Base-by-base conservation (phyloP, 768 basidiomycete genomes). In the Boletales sp. region DNA sequence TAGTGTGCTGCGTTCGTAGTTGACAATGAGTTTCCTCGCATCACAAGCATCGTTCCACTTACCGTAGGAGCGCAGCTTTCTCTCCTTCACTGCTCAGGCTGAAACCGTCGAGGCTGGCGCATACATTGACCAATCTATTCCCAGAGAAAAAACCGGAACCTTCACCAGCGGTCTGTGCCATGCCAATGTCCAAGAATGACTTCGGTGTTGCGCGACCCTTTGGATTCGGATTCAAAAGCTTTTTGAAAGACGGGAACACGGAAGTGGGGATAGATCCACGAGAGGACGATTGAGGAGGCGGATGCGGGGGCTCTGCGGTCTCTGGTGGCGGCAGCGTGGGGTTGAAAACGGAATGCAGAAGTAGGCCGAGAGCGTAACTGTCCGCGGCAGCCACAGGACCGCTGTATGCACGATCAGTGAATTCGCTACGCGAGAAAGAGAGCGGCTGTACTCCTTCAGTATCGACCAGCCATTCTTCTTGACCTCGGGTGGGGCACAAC, bases 271-370 rank as follows among this genome's bases (percentile, higher is more conserved):
- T 87, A 6, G 78, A 62, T 2, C 91, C 94, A 5, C 87, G 80
- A 2, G 86, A 81, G 0, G 86, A 80, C n/a, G 83, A 74, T n/a
- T 80, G 71, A 11, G 88, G 91, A 0, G 87, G 84, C n/a, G 79
- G 82, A 66, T 86, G 90, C 8, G 85, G 93, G 1, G 82, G 86
- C 40, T 81, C 79, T 24, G 73, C 72, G 3, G 83, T 87, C 2
- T 83, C 74, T 8, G 87, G 87, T 6, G 79, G 74, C 10, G 87
- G 86, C n/a, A 82, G 78, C 1, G 77, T 72, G 2, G 91, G 90
- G 67, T 97, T 98, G 76, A 97, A 98, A 14, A 93, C 76, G 11
- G 81, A 71, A 68, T 93, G 88, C 21, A 95, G 75, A 44, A 98
- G 78, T 9, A 98, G 73, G 15, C 93, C 94, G 9, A 98, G 78